These are phyloP conservation scores for Ceratocystis ficicola DNA, from an alignment of 2,329 filamentous ascomycete species.

Conservation along the genomic window DNA sequence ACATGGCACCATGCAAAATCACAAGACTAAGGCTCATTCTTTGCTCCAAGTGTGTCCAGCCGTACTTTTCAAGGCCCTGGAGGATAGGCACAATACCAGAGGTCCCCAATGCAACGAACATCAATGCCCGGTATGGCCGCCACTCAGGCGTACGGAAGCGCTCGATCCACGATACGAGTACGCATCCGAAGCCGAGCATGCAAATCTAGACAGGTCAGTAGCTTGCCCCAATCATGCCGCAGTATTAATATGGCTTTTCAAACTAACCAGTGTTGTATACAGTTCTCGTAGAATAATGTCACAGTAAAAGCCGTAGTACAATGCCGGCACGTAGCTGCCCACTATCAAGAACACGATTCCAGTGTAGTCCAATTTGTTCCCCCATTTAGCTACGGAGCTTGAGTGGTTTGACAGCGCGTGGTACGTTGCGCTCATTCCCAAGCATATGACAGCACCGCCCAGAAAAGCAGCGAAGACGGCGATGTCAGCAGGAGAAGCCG, in stretches of 20 bases:
- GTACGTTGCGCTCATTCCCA: slow-evolving; percentile 73
- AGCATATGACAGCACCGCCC: slow-evolving; percentile 55
- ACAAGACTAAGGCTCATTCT: slow-evolving; percentile 75
- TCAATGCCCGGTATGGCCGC: slow-evolving; percentile 71
- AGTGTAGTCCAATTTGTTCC: slow-evolving; percentile 88
- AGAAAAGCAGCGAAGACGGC: slow-evolving; percentile 70
- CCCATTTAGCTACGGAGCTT: slow-evolving; percentile 60
- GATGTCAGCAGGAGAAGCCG: slow-evolving; percentile 52
- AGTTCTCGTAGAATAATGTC: slow-evolving; percentile 49
- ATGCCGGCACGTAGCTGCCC: slow-evolving; percentile 75
- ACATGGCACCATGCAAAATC: slow-evolving; percentile 65
- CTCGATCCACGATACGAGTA: slow-evolving; percentile 64
- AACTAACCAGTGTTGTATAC: slow-evolving; percentile 64
- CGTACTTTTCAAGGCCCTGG: slow-evolving; percentile 60
- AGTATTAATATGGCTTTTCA: not conserved
- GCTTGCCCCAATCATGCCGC: not conserved
- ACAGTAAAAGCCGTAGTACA: slow-evolving; percentile 79
- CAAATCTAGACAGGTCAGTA: slow-evolving; percentile 48
- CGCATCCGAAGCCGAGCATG: slow-evolving; percentile 62
- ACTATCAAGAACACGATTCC: slow-evolving; percentile 88
- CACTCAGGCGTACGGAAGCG: slow-evolving; percentile 72
- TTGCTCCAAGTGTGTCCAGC: slow-evolving; percentile 50
- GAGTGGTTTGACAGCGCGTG: slow-evolving; percentile 83
- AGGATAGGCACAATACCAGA: slow-evolving; percentile 74
- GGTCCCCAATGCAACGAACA: slow-evolving; percentile 81